Evolutionary conservation across 2,329 filamentous ascomycete species (phyloP).

Genomic region (Fusarium tanahbumbuense): DNA sequence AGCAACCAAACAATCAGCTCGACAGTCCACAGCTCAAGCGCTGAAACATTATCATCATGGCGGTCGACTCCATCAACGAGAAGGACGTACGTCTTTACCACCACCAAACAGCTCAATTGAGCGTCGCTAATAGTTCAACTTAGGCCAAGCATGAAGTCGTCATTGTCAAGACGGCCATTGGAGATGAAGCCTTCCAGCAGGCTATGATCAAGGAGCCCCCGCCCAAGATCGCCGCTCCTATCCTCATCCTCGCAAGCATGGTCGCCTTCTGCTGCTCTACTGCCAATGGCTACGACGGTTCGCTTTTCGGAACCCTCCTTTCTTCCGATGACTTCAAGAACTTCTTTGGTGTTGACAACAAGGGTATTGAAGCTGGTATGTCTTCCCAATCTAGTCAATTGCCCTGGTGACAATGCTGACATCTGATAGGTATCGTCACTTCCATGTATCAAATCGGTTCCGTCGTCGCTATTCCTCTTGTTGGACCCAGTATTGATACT

Average conservation of each 20-base stretch:
- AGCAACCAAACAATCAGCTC: slow-evolving; percentile 4
- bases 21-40: slow-evolving; percentile 11
- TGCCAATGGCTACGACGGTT: slow-evolving; percentile 59
- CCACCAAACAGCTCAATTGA: not conserved
- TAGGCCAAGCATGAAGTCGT: slow-evolving; percentile 23
- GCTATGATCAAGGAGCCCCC: slow-evolving; percentile 49
- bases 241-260: slow-evolving; percentile 41
- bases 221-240: slow-evolving; percentile 23
- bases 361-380: slow-evolving; percentile 42
- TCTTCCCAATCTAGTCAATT: not conserved
- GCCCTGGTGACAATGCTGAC: not conserved
- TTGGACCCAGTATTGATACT: slow-evolving; percentile 61
- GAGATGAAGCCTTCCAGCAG: slow-evolving; percentile 46
- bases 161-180: slow-evolving; percentile 40
- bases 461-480: slow-evolving; percentile 60
- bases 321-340: slow-evolving; percentile 59
- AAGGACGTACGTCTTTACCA: slow-evolving; percentile 16
- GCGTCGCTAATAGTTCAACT: not conserved
- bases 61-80: slow-evolving; percentile 35
- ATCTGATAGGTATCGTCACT: slow-evolving; percentile 40
- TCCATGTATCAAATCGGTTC: slow-evolving; percentile 63
- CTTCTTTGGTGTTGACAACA: slow-evolving; percentile 54
- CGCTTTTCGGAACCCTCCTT: slow-evolving; percentile 61
- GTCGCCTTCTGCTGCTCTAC: slow-evolving; percentile 49
- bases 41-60: slow-evolving; percentile 35